Conservation (phyloP, 495 filamentous ascomycete genomes). For the Penicillium subrubescens region DNA sequence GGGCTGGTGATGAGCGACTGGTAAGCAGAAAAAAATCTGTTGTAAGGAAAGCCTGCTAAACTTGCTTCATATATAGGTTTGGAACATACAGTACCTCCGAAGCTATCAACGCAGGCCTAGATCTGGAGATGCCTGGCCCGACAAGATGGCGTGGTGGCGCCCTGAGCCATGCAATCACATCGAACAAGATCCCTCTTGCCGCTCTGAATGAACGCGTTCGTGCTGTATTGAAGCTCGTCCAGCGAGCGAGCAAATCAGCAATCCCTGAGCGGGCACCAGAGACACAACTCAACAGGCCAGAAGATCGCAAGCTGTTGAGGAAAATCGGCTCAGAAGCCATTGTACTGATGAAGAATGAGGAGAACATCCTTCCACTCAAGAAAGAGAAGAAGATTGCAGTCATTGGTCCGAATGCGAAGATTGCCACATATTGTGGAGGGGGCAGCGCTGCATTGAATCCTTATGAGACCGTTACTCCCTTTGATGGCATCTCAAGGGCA, state of each 20-base stretch:
- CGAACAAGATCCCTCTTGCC: constrained; percentile 54
- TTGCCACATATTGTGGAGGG: too few species aligned
- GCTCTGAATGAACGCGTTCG: constrained; percentile 60
- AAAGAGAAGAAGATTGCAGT: too few species aligned
- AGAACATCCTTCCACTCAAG: too few species aligned
- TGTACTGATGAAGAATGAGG: too few species aligned
- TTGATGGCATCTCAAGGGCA: neutral
- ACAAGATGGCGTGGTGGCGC: constrained; percentile 58
- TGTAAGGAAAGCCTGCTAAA: neutral
- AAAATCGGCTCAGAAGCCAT: neutral
- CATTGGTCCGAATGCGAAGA: too few species aligned
- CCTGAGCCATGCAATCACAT: constrained; percentile 52
- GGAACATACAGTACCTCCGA: constrained; percentile 70
- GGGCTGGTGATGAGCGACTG: constrained; percentile 66
- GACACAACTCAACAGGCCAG: constrained; percentile 29
- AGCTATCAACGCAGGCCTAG: constrained; percentile 66
- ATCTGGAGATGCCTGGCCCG: constrained; percentile 73
- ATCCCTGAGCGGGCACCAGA: constrained; percentile 58
- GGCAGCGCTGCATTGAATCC: too few species aligned
- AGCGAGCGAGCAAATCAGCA: constrained; percentile 57
- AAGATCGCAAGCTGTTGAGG: neutral
- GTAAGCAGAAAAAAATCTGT: too few species aligned
- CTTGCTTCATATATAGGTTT: constrained; percentile 34
- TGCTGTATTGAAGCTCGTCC: constrained; percentile 58
- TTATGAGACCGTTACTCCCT: too few species aligned